A percentile compares a stretch with the other conserved stretches of the same genome.
Evolutionary conservation across 2,329 filamentous ascomycete genomes (phyloP).

Genomic region (Aureobasidium sp.): DNA sequence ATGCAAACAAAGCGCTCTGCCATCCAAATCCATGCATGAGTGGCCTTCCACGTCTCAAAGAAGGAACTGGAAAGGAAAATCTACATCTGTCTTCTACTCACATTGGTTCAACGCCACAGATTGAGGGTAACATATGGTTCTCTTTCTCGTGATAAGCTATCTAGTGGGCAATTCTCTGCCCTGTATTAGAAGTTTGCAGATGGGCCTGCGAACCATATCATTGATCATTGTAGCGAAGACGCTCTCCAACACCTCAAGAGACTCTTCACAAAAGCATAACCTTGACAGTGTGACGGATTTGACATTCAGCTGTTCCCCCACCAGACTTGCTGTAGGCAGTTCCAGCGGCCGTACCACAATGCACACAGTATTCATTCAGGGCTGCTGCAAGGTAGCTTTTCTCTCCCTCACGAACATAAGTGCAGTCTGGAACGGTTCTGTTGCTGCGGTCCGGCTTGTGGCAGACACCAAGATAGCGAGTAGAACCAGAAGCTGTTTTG

Average conservation of each 20-base stretch:
- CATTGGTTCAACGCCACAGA: background rate
- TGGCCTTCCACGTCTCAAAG: background rate
- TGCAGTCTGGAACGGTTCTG: background rate
- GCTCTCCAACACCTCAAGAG: too few species aligned
- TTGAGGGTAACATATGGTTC: background rate
- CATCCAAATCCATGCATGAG: background rate
- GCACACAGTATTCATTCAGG: background rate
- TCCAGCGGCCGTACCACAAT: background rate
- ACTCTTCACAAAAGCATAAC: background rate
- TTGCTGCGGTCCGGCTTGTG: background rate
- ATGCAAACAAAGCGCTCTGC: background rate
- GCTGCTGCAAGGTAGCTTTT: background rate
- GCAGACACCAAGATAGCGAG: background rate
- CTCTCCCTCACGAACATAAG: background rate
- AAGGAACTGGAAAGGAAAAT: background rate
- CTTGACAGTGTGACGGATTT: background rate
- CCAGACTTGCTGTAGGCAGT: background rate
- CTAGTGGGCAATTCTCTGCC: too few species aligned
- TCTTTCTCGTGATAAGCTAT: background rate
- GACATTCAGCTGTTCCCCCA: background rate
- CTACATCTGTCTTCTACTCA: background rate
- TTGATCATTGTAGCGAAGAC: too few species aligned
- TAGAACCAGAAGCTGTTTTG: background rate
- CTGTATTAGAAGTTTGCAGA: too few species aligned
- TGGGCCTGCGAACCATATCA: too few species aligned